Conservation (phyloP, 1,284 basidiomycete genomes). For the Microstroma glucosiphilum region DNA sequence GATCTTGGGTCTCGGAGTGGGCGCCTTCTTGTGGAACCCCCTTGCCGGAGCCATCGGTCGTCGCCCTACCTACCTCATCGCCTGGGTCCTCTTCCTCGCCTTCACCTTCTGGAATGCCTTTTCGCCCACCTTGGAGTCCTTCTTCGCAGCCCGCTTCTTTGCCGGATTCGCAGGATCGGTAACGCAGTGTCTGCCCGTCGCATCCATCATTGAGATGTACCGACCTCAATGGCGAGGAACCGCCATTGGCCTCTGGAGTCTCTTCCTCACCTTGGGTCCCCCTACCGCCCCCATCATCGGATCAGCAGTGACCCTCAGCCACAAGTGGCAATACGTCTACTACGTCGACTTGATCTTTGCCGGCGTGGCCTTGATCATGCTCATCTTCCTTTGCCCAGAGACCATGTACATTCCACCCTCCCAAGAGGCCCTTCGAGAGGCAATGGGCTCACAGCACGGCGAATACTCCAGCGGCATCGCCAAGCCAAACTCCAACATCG, state of each 20-base stretch:
- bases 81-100: constrained; percentile 49
- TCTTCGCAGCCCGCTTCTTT: constrained; percentile 30
- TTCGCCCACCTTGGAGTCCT: constrained; percentile 27
- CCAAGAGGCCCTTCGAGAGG: constrained; percentile 12
- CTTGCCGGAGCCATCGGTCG: constrained; percentile 41
- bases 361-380: constrained; percentile 34
- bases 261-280: constrained; percentile 24
- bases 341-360: constrained; percentile 48
- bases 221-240: constrained; percentile 45
- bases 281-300: constrained; percentile 48
- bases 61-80: constrained; percentile 48
- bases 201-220: constrained; percentile 28
- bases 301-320: constrained; percentile 28
- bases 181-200: constrained; percentile 27
- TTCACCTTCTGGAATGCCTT: constrained; percentile 48
- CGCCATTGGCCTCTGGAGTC: constrained; percentile 46
- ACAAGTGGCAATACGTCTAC: constrained; percentile 26
- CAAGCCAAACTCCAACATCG: neutral
- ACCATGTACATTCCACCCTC: constrained; percentile 40
- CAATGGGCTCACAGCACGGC: neutral
- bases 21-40: constrained; percentile 44
- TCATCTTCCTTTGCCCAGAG: constrained; percentile 49
- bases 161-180: constrained; percentile 23
- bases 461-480: neutral
- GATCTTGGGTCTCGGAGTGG: constrained; percentile 51